Evolutionary conservation across 805 yeast genomes (phyloP).

Genomic region (Novakomyces olei): DNA sequence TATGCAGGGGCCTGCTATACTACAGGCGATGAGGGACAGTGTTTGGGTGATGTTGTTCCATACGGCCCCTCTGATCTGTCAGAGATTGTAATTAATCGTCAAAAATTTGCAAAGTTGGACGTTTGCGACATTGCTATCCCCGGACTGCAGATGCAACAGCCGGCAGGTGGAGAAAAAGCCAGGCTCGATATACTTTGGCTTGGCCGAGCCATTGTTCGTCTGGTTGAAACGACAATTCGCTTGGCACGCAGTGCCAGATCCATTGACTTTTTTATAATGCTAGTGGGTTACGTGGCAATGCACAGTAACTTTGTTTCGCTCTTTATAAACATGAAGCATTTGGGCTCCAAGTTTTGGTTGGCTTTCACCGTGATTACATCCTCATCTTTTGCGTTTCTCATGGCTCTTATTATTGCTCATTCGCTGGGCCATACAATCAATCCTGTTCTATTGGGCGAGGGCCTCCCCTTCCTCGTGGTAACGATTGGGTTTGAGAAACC

Average conservation of each 20-base stretch:
- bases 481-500: conserved; percentile 82
- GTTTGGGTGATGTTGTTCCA: too few relatives aligned
- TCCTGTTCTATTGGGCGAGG: conserved; percentile 59
- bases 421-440: conserved; percentile 41
- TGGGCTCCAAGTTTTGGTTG: conserved; percentile 77
- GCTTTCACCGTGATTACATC: conserved; percentile 58
- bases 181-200: conserved; percentile 1
- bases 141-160: not conserved
- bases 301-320: conserved; percentile 56
- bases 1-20: too few relatives aligned
- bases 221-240: not conserved
- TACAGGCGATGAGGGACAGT: too few relatives aligned
- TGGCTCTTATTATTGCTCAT: conserved; percentile 46
- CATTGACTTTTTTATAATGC: conserved; percentile 59
- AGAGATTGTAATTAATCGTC: too few relatives aligned
- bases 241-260: conserved; percentile 41
- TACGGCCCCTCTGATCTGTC: too few relatives aligned
- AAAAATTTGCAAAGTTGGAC: too few relatives aligned
- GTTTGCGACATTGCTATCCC: not conserved
- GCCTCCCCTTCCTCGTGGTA: conserved; percentile 80
- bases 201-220: not conserved
- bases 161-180: not conserved
- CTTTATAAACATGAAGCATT: conserved; percentile 48
- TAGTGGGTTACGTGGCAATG: conserved; percentile 72
- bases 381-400: conserved; percentile 61